phyloP scores from a whole-genome alignment of 148 eudicot species.

The Agrostemma githago region DNA sequence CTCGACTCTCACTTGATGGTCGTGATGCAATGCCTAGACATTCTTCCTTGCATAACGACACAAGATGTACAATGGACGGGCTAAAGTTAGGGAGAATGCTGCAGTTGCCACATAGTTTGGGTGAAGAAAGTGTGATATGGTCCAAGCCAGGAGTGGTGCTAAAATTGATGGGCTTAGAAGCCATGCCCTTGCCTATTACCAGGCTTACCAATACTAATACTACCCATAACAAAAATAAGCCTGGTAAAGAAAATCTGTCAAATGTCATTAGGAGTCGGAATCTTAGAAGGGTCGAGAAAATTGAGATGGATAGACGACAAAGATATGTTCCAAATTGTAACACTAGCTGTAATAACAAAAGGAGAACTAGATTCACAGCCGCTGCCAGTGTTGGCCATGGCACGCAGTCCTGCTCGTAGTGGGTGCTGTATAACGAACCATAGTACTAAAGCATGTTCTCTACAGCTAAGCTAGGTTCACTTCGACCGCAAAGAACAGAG shows the following conservation, averaged over 20 bases:
- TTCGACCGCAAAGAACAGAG: too few species aligned
- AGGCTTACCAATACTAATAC: constrained; percentile 8
- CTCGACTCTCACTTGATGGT: constrained; percentile 86
- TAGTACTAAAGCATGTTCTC: too few species aligned
- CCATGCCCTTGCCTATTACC: constrained; percentile 57
- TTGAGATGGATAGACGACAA: constrained; percentile 32
- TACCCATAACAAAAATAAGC: constrained; percentile 8
- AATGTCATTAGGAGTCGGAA: constrained; percentile 31
- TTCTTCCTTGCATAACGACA: constrained; percentile 45
- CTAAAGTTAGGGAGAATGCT: constrained; percentile 20
- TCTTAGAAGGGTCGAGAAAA: constrained; percentile 33
- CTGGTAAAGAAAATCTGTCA: constrained; percentile 31
- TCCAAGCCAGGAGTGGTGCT: constrained; percentile 82
- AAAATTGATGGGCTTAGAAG: constrained; percentile 84
- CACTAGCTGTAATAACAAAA: not conserved
- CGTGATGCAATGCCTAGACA: constrained; percentile 62
- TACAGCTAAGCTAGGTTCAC: too few species aligned
- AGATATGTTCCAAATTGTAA: not conserved
- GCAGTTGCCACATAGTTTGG: constrained; percentile 43
- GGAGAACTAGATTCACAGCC: not conserved
- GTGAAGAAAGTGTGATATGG: constrained; percentile 83
- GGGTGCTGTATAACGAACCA: not conserved
- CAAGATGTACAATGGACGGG: constrained; percentile 7
- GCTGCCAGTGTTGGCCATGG: not conserved
- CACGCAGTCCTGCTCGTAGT: not conserved